Evolutionary conservation across 2,329 filamentous ascomycete species (phyloP).

Genomic region (Botrytis fabae): DNA sequence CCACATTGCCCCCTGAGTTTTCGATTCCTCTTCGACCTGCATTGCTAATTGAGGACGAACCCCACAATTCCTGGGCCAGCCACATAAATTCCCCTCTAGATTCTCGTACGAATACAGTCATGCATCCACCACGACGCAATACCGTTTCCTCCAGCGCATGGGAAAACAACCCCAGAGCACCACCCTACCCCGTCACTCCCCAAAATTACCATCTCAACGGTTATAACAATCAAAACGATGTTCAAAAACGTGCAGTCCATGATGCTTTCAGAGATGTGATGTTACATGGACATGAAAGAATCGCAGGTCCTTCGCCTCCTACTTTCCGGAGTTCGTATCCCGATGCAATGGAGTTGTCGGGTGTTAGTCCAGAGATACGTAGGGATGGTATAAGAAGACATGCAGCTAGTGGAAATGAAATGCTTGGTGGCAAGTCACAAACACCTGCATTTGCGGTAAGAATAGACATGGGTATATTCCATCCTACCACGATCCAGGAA

Average conservation of each 20-base stretch:
- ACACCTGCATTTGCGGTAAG: neutral
- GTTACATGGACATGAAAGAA: neutral
- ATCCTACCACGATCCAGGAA: neutral
- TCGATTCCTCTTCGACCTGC: neutral
- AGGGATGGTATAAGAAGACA: neutral
- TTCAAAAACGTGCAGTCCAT: neutral
- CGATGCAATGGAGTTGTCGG: neutral
- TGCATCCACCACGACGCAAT: neutral
- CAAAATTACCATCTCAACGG: neutral
- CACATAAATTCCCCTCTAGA: neutral
- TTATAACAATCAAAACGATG: neutral
- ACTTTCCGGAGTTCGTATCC: neutral
- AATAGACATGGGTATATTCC: neutral
- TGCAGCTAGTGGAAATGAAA: neutral
- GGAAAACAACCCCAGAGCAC: neutral
- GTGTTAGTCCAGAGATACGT: neutral
- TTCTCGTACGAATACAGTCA: neutral
- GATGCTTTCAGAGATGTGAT: neutral
- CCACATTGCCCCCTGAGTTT: neutral
- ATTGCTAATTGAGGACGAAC: neutral
- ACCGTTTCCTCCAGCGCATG: neutral
- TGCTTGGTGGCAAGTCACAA: neutral
- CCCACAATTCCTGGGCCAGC: neutral
- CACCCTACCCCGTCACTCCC: neutral
- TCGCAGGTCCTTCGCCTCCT: neutral